Base-by-base conservation (phyloP, 2,329 filamentous ascomycete genomes). In the Myriosclerotinia scirpicola region DNA sequence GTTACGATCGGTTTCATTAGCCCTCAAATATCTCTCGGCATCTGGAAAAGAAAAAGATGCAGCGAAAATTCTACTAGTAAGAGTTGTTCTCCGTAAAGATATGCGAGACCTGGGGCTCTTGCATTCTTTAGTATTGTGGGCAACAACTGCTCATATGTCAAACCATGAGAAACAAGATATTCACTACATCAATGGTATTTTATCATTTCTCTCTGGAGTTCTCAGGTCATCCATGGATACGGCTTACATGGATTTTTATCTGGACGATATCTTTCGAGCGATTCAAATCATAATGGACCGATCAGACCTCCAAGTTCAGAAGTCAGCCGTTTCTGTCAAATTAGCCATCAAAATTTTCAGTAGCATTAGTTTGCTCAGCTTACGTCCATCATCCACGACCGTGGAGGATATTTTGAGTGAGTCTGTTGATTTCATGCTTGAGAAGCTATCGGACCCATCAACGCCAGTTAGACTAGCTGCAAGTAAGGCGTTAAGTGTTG, bases 11-110 rank as follows among this genome's bases (percentile, higher is more conserved):
- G 80, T 97, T 6, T 85, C 87, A 0, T 77, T 96, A 36, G 91
- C 88, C 8, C 80, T 92, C 64, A 83, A 85, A 66, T 91, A 92
- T 74, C 83, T 98, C 20, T 81, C 85, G 7, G 87, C 85, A 0
- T 84, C 94, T 0, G 92, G 93, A 0, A 97, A 96, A 73, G 94
- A 97, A 75, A 87, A 91, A 67, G 92, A 95, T 77, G 92, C 93
- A 12, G 93, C 95, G n/a, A 92, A 90, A 67, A 83, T 86, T 2
- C 82, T 98, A 34, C 82, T 99, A 9, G 91, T 96, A 22, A 86
- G 93, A 55, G 82, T 97, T 55, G 86, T 89, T n/a, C 87, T 93
- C 76, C 86, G 95, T 20, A 87, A 86, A 56, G 95, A 99, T 76
- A 97, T 98, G 92, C 91, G 94, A 77, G 81, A 85, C 61, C 79